Evolutionary conservation across 805 yeast species (phyloP).

Genomic region (Yarrowia porcina): DNA sequence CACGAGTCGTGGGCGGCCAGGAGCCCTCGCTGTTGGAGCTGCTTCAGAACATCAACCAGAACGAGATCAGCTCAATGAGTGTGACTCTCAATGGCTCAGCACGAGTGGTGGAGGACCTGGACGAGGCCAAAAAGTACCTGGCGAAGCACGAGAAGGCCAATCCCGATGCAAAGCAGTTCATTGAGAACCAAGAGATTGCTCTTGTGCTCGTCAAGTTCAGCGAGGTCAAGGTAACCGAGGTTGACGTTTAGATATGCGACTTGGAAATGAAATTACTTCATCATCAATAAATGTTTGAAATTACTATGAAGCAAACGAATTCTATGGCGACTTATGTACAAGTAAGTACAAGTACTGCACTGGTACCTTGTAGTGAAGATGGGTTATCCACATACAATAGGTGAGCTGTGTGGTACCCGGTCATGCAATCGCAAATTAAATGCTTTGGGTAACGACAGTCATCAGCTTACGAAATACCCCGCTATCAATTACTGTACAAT

Average conservation of each 20-base stretch:
- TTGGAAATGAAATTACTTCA: background rate
- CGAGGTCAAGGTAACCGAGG: slow-evolving; percentile 74
- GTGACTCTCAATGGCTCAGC: slow-evolving; percentile 80
- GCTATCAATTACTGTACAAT: too few relatives aligned
- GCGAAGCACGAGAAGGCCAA: slow-evolving; percentile 57
- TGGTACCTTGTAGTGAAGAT: too few relatives aligned
- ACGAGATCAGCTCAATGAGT: slow-evolving; percentile 73
- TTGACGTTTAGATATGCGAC: slow-evolving; percentile 39
- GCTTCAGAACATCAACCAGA: slow-evolving; percentile 72
- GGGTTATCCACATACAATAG: too few relatives aligned
- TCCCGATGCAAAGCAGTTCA: slow-evolving; percentile 56
- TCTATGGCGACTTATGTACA: too few relatives aligned
- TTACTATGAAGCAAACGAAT: too few relatives aligned
- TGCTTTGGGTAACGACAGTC: too few relatives aligned
- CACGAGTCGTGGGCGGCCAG: slow-evolving; percentile 37
- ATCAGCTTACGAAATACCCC: too few relatives aligned
- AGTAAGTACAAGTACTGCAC: background rate
- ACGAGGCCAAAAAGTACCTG: slow-evolving; percentile 59
- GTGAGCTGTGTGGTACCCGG: too few relatives aligned
- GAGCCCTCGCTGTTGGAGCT: slow-evolving; percentile 53
- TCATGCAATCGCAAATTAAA: too few relatives aligned
- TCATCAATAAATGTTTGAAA: too few relatives aligned
- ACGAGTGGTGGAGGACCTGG: slow-evolving; percentile 47
- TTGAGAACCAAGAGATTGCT: slow-evolving; percentile 61
- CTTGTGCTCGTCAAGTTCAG: slow-evolving; percentile 62